Base-by-base conservation (phyloP, 148 eudicot species). In the Vaccinium macrocarpon region DNA sequence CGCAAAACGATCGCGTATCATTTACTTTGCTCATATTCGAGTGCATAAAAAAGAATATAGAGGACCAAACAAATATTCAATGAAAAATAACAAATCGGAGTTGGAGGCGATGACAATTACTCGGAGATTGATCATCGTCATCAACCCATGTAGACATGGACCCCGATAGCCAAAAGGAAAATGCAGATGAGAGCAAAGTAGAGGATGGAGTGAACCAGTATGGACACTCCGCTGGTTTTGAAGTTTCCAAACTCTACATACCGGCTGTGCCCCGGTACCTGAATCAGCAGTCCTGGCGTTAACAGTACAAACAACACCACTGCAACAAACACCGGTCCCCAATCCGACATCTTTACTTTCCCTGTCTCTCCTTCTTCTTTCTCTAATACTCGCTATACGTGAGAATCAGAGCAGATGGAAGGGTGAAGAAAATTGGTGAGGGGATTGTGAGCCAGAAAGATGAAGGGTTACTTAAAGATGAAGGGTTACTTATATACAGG, bases 261-360 rank as follows among this genome's bases (percentile, higher is more conserved):
- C 42, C 88, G 50, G 25, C n/a, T 52, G n/a, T 77, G 80, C 14
- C 88, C 88, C 1, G 88, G 88, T 4, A 86, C 14, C 76, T 84
- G 86, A 81, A 86, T 61, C 23, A 86, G 86, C 35, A 84, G 84
- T n/a, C 86, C 88, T 4, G 86, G 86, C 0, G 88, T 46, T 21
- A 86, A 78, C n/a, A 86, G 81, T 53, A 86, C 81, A 21, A 86
- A 86, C 81, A 86, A 66, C 23, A 86, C 84, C 46, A 82, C 85
- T 15, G 88, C 88, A 25, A 86, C 84, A 11, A 86, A 87, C 42
- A 89, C 89, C 3, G 91, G 89, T 18, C 85, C 89, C 89, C 91
- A 89, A 14, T 89, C 89, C 74, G 76, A 10, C 84, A 82, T 82
- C 42, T 64, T 29, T 50, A n/a, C 13, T 4, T 29, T 81, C 48